Evolutionary conservation across 2,329 filamentous ascomycete species (phyloP).

Genomic region (Colletotrichum scovillei): DNA sequence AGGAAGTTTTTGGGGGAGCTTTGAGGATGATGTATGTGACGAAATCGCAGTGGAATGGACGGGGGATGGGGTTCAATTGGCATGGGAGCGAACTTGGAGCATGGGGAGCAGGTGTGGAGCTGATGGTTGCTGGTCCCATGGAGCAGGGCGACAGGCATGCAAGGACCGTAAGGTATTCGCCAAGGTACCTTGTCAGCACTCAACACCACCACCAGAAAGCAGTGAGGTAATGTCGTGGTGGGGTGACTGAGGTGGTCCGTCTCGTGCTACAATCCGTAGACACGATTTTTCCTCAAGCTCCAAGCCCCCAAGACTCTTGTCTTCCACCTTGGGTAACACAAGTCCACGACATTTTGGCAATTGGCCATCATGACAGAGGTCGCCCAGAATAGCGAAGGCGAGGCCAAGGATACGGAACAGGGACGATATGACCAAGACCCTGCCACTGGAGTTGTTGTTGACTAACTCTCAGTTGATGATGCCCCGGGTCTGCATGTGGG

Average conservation of each 20-base stretch:
- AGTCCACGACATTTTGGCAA: not conserved
- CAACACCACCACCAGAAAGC: not conserved
- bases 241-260: constrained; percentile 21
- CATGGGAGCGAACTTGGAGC: constrained; percentile 21
- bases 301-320: not conserved
- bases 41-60: constrained; percentile 34
- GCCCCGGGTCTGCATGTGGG: not conserved
- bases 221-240: constrained; percentile 28
- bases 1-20: constrained; percentile 22
- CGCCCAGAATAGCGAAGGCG: constrained; percentile 16
- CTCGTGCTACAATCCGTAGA: constrained; percentile 1
- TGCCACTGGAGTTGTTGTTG: not conserved
- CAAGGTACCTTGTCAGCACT: constrained; percentile 1
- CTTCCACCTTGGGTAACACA: not conserved
- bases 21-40: constrained; percentile 34
- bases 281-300: constrained; percentile 4
- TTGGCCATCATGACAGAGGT: not conserved
- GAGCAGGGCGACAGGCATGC: constrained; percentile 22
- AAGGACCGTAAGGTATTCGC: too few species aligned
- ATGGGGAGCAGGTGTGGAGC: constrained; percentile 24
- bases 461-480: not conserved
- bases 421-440: not conserved
- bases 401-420: not conserved
- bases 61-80: constrained; percentile 28
- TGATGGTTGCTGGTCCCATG: constrained; percentile 5